phyloP scores from a whole-genome alignment of 805 yeast species.

The Pichia gijzeniarum region DNA sequence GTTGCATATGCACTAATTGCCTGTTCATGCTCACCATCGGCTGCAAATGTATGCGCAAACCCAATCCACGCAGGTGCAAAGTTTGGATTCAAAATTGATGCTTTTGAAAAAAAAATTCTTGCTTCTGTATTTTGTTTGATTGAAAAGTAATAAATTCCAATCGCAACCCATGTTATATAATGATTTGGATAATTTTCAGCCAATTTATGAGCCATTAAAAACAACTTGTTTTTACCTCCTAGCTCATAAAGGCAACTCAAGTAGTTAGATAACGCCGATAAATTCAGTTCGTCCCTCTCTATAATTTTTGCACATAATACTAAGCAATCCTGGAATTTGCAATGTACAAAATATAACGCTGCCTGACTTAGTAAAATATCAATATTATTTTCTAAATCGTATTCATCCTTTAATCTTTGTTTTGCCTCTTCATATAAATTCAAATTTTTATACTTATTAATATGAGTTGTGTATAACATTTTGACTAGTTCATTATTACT shows the following conservation, averaged over 20 bases:
- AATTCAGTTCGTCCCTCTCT: constrained; percentile 61
- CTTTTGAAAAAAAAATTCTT: constrained; percentile 78
- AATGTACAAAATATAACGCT: constrained; percentile 63
- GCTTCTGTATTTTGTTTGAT: constrained; percentile 74
- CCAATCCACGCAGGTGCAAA: constrained; percentile 98
- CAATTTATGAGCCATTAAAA: constrained; percentile 72
- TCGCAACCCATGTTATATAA: constrained; percentile 86
- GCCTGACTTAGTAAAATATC: constrained; percentile 68
- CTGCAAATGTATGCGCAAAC: constrained; percentile 95
- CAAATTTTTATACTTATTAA: constrained; percentile 66
- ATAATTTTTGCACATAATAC: constrained; percentile 60
- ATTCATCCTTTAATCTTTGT: constrained; percentile 59
- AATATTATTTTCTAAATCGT: constrained; percentile 57
- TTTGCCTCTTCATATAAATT: constrained; percentile 60
- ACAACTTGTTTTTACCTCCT: constrained; percentile 75
- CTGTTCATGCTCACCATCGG: constrained; percentile 98
- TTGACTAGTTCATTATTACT: constrained; percentile 78
- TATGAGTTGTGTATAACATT: constrained; percentile 64
- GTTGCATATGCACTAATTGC: constrained; percentile 96
- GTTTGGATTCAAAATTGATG: constrained; percentile 81
- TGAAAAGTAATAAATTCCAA: constrained; percentile 82
- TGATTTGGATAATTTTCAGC: constrained; percentile 79
- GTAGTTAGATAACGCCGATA: constrained; percentile 68
- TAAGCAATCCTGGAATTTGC: constrained; percentile 72
- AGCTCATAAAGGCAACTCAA: constrained; percentile 80